A percentile compares a stretch with the other conserved stretches of the same genome.
phyloP scores from a whole-genome alignment of 768 basidiomycete genomes.

The Trametes villosa region DNA sequence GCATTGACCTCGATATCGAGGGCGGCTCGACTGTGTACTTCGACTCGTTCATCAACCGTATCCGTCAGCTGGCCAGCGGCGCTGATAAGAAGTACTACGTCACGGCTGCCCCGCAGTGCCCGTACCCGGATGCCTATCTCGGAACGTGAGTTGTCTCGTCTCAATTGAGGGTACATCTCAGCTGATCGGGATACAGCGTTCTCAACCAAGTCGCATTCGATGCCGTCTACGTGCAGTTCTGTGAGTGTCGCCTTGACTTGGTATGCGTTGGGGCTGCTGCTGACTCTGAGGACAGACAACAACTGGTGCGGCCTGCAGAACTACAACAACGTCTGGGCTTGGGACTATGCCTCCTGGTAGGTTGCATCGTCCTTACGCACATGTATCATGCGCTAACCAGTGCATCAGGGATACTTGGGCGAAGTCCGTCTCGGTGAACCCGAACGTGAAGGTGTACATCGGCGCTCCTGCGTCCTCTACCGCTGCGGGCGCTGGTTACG shows the following conservation, averaged over 20 bases:
- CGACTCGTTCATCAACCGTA: conserved; percentile 47
- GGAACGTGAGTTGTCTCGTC: conserved; percentile 35
- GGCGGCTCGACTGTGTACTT: conserved; percentile 47
- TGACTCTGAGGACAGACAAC: conserved; percentile 41
- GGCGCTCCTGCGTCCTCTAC: conserved; percentile 62
- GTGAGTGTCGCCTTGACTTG: conserved; percentile 33
- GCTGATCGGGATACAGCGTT: conserved; percentile 36
- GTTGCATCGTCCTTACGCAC: conserved; percentile 36
- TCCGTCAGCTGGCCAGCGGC: conserved; percentile 53
- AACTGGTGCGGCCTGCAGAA: conserved; percentile 62
- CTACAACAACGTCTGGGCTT: conserved; percentile 50
- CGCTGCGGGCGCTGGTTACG: conserved; percentile 63
- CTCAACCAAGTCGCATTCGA: conserved; percentile 67
- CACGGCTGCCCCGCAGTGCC: conserved; percentile 68
- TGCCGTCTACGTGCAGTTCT: conserved; percentile 76
- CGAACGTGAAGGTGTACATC: conserved; percentile 65
- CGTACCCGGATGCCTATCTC: conserved; percentile 67
- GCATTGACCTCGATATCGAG: conserved; percentile 75
- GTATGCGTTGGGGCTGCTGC: not conserved
- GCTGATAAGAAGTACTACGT: conserved; percentile 66
- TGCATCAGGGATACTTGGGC: conserved; percentile 41
- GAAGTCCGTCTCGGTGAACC: conserved; percentile 57
- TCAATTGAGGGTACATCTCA: not conserved
- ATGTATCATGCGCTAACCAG: not conserved
- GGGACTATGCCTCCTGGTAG: conserved; percentile 60